Base-by-base conservation (phyloP, 768 basidiomycete species). In the Xerocomus brunneocitrinus region DNA sequence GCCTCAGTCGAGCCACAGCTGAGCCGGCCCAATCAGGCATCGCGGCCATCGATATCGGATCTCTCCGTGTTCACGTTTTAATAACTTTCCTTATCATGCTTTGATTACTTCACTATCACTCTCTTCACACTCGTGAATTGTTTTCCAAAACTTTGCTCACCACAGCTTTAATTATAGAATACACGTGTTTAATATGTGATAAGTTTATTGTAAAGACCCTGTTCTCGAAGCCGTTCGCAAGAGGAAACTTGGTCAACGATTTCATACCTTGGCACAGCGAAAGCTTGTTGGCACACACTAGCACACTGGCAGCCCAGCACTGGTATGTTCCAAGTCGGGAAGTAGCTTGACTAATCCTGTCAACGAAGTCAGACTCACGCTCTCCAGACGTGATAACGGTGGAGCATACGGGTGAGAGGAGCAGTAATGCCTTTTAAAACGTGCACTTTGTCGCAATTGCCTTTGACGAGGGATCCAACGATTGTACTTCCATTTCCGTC, bases 1-100 rank as follows among this genome's bases (percentile, higher is more conserved):
- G 16, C 8, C 40, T 31, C 53, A 44, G 50, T 50, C 24, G 32
- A 60, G 54, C 43, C 52, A n/a, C 19, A 19, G 19, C 39, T 22
- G 19, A 12, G 27, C 4, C 27, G n/a, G 43, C 50, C 30, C 14
- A 7, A 42, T 39, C 43, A 39, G 5, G 14, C 30, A 36, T 19
- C 19, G 19, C 19, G 19, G 19, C 43, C 53, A 53, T 56, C 58
- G 53, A 57, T 50, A 50, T 49, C 50, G 49, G 50, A 19, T 38
- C 47, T 43, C 51, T 50, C 57, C 52, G 45, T 34, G 14, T n/a
- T 55, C 49, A 57, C 32, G 53, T 39, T 12, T n/a, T 44, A 58
- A 57, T 34, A 16, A 24, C 34, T 31, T 49, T 9, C n/a, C 45
- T 52, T 42, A 38, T 50, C 45, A 42, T 27, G 10, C 5, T 2